Evolutionary conservation across 73 alveolate species (phyloP), one percentile per base, ranked within the genome.

Genomic region (Effrenium voratum): DNA sequence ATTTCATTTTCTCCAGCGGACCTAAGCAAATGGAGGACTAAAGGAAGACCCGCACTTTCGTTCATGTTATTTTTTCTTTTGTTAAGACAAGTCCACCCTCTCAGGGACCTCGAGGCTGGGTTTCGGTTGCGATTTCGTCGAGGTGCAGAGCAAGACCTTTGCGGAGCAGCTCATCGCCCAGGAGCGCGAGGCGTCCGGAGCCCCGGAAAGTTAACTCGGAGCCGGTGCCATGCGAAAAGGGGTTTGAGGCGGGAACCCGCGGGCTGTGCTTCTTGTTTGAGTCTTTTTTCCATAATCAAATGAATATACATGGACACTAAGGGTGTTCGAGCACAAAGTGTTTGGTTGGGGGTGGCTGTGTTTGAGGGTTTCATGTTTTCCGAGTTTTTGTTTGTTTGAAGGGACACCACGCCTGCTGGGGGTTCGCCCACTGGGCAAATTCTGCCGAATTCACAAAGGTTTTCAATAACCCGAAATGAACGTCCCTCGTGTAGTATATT

Each of bases 121-220:
- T 76, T 24, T 16, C 22, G 19, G 2, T 4, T 44, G 40, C 36
- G 15, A 34, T 41, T 28, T 43, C 59, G 12, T 13, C 52, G n/a
- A 85, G 94, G 94, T 57, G 55, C 81, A 85, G 81, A 57, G 82
- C 15, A 85, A 85, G 80, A 59, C 30, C 59, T 85, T 85, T 59
- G 94, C 94, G 15, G 94, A 85, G 70, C 81, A 85, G 15, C 94
- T 85, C n/a, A 85, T 85, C 55, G 44, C 81, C 4, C 82, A 85
- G 73, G 94, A 85, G 60, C 94, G 94, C 0, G 94, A 57, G 82
- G 26, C 55, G 94, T 0, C 22, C 13, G 90, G 50, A 45, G 90
- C 90, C 32, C 30, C 44, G 90, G 26, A 0, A 1, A 0, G 66
- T 5, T 38, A 36, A 0, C 24, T 38, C 93, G 36, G 49, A n/a